Evolutionary conservation across 2,329 filamentous ascomycete species (phyloP), one percentile per base, ranked within the genome.

Genomic region (Penicillium sp.): DNA sequence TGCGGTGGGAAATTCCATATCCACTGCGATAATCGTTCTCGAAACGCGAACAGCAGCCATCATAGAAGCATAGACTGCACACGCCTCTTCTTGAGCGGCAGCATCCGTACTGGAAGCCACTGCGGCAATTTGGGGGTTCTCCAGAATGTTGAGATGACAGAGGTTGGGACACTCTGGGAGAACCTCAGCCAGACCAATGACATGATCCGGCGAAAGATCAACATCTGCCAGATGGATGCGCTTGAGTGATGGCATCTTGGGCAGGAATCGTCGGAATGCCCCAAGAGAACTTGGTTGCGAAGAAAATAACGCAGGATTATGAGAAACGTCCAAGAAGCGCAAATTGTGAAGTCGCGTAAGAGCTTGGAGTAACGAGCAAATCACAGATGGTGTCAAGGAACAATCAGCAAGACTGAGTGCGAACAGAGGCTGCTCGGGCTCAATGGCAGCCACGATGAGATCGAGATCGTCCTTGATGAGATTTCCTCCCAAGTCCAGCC

Each of bases 321-420:
- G 92, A 5, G 92, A 97, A 38, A 99, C 81, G 74, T 98, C 95
- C 61, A 99, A 87, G 73, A 97, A 97, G 22, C 91, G 88, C 72
- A 97, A 89, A 65, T 89, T 86, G 2, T 84, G 83, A 58, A 97
- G 80, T 66, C 84, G 86, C 28, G 85, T 82, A 57, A 98, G 78
- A 6, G 86, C 86, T 4, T 92, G 92, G 54, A 98, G 83, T 13
- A 98, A 81, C 57, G 87, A 85, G 75, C 86, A 89, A 25, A 98
- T 80, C 11, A 89, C 88, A 0, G 86, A 82, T 0, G 92, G 89
- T 4, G 85, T 87, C 57, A 99, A 81, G 59, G 92, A 91, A 78
- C 93, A 97, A 69, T 93, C 89, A 1, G 93, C 92, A 63, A 99
- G 78, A 74, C 92, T 94, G 55, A 99, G 80, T 0, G 92, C 93